Conservation (phyloP, 1,284 basidiomycete species). For the Melampsora americana region DNA sequence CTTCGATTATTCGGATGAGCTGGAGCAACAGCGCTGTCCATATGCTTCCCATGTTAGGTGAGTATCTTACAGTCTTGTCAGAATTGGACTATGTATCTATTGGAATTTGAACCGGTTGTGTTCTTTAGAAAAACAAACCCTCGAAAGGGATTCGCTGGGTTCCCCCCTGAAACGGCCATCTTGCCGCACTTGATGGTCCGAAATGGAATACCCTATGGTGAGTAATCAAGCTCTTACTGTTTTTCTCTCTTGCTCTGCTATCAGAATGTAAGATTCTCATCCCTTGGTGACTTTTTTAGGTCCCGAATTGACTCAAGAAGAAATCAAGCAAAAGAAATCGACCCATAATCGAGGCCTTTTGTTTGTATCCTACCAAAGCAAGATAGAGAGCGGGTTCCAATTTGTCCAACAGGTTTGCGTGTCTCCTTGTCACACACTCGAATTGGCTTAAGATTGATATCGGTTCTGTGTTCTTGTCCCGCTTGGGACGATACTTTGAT, state of each 20-base stretch:
- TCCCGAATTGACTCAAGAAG: constrained; percentile 25
- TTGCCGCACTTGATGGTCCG: constrained; percentile 42
- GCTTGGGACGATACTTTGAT: neutral
- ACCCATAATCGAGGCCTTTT: constrained; percentile 37
- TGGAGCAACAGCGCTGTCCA: constrained; percentile 33
- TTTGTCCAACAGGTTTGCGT: constrained; percentile 36
- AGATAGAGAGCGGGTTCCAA: constrained; percentile 40
- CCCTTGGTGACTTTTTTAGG: neutral
- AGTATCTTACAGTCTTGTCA: neutral
- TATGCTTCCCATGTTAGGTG: constrained; percentile 44
- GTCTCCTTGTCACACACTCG: no score
- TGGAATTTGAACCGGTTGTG: no score
- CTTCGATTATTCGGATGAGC: constrained; percentile 41
- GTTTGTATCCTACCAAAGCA: constrained; percentile 42
- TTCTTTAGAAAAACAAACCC: constrained; percentile 43
- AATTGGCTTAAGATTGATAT: no score
- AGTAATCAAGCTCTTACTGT: neutral
- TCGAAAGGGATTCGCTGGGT: constrained; percentile 14
- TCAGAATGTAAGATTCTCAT: neutral
- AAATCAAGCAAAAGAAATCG: constrained; percentile 12
- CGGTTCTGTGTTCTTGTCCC: no score
- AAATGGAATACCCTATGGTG: constrained; percentile 43
- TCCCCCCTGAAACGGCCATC: neutral
- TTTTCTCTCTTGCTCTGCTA: no score
- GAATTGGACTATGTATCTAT: neutral